A percentile compares a stretch with the other conserved stretches of the same genome.
Evolutionary conservation across 2,329 filamentous ascomycete genomes (phyloP).

Genomic region (Mollisia scopiformis): DNA sequence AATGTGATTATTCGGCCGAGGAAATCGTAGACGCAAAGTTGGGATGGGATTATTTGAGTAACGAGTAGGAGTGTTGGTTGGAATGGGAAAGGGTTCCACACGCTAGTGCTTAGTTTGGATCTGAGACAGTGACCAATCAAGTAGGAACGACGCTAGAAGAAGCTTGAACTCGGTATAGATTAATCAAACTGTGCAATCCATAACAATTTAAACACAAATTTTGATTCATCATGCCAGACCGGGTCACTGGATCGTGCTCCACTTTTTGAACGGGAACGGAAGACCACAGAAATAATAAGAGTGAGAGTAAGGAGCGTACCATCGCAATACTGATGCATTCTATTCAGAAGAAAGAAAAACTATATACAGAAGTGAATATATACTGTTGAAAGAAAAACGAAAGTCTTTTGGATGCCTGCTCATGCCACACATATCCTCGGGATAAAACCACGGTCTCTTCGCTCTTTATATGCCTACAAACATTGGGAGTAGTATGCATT

Average conservation of each 20-base stretch:
- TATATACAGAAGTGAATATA: not conserved
- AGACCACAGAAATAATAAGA: no score
- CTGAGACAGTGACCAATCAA: not conserved
- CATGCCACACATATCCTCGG: not conserved
- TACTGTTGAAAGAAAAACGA: not conserved
- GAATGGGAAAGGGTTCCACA: not conserved
- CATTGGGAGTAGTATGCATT: slow-evolving; percentile 44
- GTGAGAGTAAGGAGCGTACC: not conserved
- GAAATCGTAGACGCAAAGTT: not conserved
- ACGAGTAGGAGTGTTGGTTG: not conserved
- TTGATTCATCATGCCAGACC: no score
- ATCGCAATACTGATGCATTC: not conserved
- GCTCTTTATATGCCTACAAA: slow-evolving; percentile 27
- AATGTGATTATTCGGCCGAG: slow-evolving; percentile 8
- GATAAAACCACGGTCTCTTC: not conserved
- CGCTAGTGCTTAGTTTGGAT: not conserved
- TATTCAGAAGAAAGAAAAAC: not conserved
- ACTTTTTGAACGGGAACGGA: no score
- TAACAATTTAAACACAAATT: no score
- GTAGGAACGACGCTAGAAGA: no score
- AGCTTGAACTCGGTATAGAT: no score
- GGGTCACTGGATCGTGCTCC: no score
- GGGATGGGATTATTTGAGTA: no score
- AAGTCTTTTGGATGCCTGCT: not conserved
- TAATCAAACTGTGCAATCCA: no score